Evolutionary conservation across 2,329 filamentous ascomycete species (phyloP), one percentile per base, ranked within the genome.

Genomic region (Ascochyta clinopodiicola): DNA sequence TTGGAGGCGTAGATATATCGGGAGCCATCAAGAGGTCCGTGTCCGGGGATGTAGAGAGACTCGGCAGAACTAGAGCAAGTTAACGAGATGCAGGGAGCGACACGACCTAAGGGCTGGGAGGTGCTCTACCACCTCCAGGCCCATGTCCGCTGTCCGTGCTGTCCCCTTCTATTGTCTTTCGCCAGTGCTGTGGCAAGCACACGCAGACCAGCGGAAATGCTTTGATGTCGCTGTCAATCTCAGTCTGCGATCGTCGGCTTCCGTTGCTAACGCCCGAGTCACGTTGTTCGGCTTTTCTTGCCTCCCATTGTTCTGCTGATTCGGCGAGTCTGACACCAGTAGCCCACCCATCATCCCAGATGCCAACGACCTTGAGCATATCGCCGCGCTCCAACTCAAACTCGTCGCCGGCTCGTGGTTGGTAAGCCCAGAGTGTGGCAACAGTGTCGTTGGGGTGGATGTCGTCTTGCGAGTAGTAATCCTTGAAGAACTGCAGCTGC

Each of bases 301-400:
- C 83, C 66, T 96, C 91, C 87, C 92, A 97, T 61, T 97, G 91
- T 58, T 98, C 94, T 2, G 92, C 92, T 51, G 86, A 84, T 67
- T 96, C 91, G 49, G 88, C 84, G 51, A 96, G 80, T 71, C 96
- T 83, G 51, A 97, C 84, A 67, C 95, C 95, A 1, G 95, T 99
- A 10, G 95, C 95, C 95, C 95, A 99, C 42, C 95, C 95, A 74
- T 99, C 95, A 70, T 99, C 95, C 95, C 95, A 99, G 64, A 99
- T 99, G 59, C 95, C 95, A 29, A 98, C 89, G 13, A 99, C 88
- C 79, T 97, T 98, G 70, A 99, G 84, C 93, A 99, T 97, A 72
- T 99, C 95, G 49, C 95, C 95, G 55, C 95, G 87, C 69, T 98
- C 95, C 34, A 99, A 82, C 35, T 91, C 83, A 71, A 98, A 98